These are phyloP conservation scores for Lomentospora prolificans DNA, from an alignment of 2,329 filamentous ascomycete genomes.

Conservation along the genomic window DNA sequence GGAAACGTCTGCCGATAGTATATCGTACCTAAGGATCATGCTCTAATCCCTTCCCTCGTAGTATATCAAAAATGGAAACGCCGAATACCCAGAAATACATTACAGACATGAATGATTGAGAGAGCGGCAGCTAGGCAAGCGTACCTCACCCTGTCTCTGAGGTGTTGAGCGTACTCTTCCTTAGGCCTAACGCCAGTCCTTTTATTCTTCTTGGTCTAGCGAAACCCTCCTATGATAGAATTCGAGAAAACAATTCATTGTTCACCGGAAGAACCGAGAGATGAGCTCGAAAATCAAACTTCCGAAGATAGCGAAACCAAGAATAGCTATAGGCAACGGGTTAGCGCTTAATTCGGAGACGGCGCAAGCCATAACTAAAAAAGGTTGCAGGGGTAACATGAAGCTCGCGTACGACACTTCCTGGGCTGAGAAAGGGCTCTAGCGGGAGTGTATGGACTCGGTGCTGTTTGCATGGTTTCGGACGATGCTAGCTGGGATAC, in stretches of 20 bases:
- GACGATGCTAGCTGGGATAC: too few relatives aligned
- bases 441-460: neutral
- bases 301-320: conserved; percentile 52
- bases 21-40: neutral
- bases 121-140: neutral
- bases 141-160: too few relatives aligned
- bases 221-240: neutral
- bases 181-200: neutral
- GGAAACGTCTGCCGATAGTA: neutral
- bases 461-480: too few relatives aligned
- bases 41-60: neutral
- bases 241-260: neutral
- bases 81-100: conserved; percentile 1
- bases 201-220: neutral
- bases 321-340: conserved; percentile 29
- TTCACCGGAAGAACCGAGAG: conserved; percentile 42
- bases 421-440: neutral
- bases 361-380: too few relatives aligned
- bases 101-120: neutral
- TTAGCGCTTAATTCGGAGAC: neutral
- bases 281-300: conserved; percentile 49
- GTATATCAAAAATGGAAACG: neutral
- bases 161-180: too few relatives aligned
- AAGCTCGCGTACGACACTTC: too few relatives aligned
- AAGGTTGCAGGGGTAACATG: too few relatives aligned